Base-by-base conservation (phyloP, 805 yeast species). In the Candida takata region DNA sequence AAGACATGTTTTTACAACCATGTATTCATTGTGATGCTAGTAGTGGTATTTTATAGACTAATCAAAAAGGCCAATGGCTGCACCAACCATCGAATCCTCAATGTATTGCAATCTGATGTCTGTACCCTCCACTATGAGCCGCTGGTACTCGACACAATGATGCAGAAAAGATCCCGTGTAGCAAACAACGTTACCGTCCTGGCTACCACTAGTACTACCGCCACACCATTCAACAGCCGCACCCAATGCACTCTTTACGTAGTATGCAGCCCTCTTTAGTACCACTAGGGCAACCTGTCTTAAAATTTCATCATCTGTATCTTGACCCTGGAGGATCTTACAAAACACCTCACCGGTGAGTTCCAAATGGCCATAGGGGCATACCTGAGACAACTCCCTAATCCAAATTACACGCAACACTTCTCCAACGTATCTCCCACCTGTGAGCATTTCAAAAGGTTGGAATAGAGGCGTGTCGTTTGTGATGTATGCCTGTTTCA, bases 371-470 rank as follows among this genome's bases (percentile, higher is more conserved):
- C n/a, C 27, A 24, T 9, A 29, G 14, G 32, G 17, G 7, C 32
- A 29, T 9, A 12, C 15, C n/a, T 19, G 8, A n/a, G 8, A 16
- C 6, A 11, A 11, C 8, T 28, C 31, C 12, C 15, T 12, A 21
- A 6, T 12, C 30, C 26, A 15, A 34, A 4, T 28, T 31, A 70
- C 49, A 30, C 82, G 56, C 6, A 71, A 48, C 35, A 74, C 45
- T 48, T 76, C 83, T 24, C 77, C 72, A 27, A 77, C 53, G 51
- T 74, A 73, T 41, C 82, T 56, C 1, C 81, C 80, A 18, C 75
- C 60, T 21, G 77, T 64, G 55, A 74, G 52, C 40, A 70, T 57
- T 50, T 77, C 83, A 21, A 69, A 53, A 1, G 83, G 84, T 49
- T 75, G 81, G 47, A 70, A 71, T 9, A 72, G 24, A 12, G 30